Conservation (phyloP, 148 eudicot genomes). For the Gaultheria prostrata region DNA sequence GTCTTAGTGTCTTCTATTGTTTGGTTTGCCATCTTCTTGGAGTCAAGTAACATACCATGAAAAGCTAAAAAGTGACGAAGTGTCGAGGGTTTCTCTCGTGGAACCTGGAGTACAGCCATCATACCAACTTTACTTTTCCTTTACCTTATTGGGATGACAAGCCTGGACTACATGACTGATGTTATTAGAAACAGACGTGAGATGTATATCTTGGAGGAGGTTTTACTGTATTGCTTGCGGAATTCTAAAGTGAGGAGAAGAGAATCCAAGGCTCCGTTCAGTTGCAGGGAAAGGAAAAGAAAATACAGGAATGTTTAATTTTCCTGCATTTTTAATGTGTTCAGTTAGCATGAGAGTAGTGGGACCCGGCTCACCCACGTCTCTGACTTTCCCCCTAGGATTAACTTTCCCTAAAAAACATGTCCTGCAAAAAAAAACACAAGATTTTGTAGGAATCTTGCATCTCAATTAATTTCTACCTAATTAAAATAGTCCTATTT, state of each 20-base stretch:
- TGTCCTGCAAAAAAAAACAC: no score
- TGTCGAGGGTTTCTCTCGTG: neutral
- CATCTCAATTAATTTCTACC: no score
- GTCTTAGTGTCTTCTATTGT: neutral
- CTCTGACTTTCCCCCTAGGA: no score
- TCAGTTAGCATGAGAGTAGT: no score
- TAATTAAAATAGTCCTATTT: no score
- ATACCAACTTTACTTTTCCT: neutral
- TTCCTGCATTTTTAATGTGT: no score
- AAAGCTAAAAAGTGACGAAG: constrained; percentile 1
- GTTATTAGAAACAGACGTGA: neutral
- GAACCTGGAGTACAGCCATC: neutral
- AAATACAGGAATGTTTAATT: no score
- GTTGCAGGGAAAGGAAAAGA: no score
- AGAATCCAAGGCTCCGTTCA: neutral
- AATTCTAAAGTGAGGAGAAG: neutral
- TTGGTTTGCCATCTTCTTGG: neutral
- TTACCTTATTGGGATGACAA: neutral
- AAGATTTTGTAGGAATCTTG: no score
- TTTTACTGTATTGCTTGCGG: neutral
- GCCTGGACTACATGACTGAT: neutral
- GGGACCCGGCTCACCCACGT: no score
- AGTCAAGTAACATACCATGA: neutral
- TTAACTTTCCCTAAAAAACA: no score
- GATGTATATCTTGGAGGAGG: neutral